Conservation (phyloP, 495 filamentous ascomycete genomes). For the Penicillium angulare region DNA sequence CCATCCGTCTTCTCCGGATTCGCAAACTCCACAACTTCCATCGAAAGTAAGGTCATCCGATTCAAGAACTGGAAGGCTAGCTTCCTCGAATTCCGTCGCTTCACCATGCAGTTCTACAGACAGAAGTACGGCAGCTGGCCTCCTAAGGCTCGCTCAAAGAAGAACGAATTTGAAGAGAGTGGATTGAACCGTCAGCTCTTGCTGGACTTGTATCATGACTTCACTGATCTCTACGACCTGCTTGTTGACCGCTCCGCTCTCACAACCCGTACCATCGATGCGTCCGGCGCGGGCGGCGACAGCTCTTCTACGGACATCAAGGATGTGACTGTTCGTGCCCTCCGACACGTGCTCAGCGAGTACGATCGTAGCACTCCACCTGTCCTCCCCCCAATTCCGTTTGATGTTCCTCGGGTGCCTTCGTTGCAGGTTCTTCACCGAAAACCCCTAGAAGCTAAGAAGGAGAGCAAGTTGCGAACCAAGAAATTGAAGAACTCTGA, state of each 20-base stretch:
- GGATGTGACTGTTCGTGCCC: constrained; percentile 47
- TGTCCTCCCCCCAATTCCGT: constrained; percentile 87
- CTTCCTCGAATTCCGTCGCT: constrained; percentile 72
- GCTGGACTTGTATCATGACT: constrained; percentile 78
- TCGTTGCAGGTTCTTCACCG: constrained; percentile 60
- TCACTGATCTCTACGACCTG: constrained; percentile 84
- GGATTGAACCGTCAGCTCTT: constrained; percentile 85
- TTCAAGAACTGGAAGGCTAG: constrained; percentile 79
- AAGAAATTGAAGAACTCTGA: constrained; percentile 80
- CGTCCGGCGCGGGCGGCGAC: constrained; percentile 33
- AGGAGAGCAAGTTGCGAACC: constrained; percentile 60
- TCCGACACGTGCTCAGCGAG: constrained; percentile 77
- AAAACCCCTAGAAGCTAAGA: constrained; percentile 62
- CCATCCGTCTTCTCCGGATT: constrained; percentile 87
- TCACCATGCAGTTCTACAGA: constrained; percentile 76
- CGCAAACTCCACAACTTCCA: constrained; percentile 71
- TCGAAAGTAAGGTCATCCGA: constrained; percentile 70
- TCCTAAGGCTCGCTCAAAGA: constrained; percentile 86
- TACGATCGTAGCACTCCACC: constrained; percentile 87
- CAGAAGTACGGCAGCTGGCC: constrained; percentile 88
- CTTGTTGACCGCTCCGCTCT: constrained; percentile 67
- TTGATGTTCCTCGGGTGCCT: constrained; percentile 80
- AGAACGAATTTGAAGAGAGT: constrained; percentile 80
- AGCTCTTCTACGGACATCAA: constrained; percentile 29
- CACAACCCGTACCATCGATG: constrained; percentile 53